Percentiles rank a stretch among this genome's conserved stretches.
Conservation (phyloP, 257 asterid species). For the Linaria vulgaris region DNA sequence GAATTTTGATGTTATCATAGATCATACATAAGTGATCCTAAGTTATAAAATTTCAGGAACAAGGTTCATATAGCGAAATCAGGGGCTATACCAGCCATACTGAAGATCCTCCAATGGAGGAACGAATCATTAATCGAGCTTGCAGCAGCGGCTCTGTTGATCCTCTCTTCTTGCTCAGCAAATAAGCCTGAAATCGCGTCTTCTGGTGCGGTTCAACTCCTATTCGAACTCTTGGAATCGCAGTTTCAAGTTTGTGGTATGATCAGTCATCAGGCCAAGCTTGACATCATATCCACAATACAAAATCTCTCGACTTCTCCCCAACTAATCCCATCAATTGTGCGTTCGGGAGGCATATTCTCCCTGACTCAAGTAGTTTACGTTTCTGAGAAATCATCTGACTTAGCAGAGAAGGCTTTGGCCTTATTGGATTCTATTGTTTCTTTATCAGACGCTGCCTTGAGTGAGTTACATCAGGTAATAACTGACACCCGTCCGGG, state of each 20-base stretch:
- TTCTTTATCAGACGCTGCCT: slow-evolving; percentile 50
- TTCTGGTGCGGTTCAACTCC: slow-evolving; percentile 54
- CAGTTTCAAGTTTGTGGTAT: slow-evolving; percentile 26
- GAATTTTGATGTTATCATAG: background rate
- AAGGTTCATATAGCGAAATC: slow-evolving; percentile 51
- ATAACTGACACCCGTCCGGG: background rate
- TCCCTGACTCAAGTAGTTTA: slow-evolving; percentile 39
- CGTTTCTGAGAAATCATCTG: slow-evolving; percentile 46
- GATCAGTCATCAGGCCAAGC: slow-evolving; percentile 50
- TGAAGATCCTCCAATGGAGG: slow-evolving; percentile 51
- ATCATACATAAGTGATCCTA: background rate
- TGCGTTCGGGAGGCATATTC: slow-evolving; percentile 42
- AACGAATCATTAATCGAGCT: slow-evolving; percentile 45
- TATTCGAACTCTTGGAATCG: slow-evolving; percentile 43
- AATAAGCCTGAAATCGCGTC: slow-evolving; percentile 65
- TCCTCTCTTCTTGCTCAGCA: slow-evolving; percentile 61
- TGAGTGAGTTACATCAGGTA: slow-evolving; percentile 40
- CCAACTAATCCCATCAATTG: slow-evolving; percentile 43
- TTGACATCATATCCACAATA: slow-evolving; percentile 58
- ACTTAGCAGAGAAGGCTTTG: slow-evolving; percentile 57
- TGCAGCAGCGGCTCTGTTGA: slow-evolving; percentile 58
- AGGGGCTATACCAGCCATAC: slow-evolving; percentile 55
- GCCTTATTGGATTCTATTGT: slow-evolving; percentile 56
- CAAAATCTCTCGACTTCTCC: slow-evolving; percentile 64
- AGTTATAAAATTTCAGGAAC: slow-evolving; percentile 50